Conservation (phyloP, 306 rosid species). For the Acacia crassicarpa region DNA sequence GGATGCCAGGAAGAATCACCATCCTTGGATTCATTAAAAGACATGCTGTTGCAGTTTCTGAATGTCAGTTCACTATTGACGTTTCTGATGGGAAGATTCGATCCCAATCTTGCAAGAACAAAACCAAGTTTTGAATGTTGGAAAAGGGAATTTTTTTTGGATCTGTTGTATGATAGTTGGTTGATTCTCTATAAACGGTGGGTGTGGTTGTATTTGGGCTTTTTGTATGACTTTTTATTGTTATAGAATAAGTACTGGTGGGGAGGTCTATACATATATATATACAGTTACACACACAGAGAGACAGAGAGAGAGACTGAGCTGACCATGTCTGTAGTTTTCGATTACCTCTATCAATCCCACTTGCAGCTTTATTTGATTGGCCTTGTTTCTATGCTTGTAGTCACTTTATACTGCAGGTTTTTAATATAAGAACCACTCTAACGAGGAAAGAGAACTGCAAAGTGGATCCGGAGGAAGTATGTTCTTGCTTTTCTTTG, state of each 20-base stretch:
- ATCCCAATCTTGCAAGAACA: constrained; percentile 54
- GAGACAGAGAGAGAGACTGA: background rate
- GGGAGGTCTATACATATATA: background rate
- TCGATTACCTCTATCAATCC: background rate
- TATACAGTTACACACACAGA: background rate
- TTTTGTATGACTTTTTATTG: background rate
- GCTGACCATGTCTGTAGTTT: background rate
- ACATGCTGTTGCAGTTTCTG: constrained; percentile 51
- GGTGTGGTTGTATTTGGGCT: background rate
- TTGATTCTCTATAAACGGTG: background rate
- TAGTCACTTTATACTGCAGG: too few relatives aligned
- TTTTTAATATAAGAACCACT: too few relatives aligned
- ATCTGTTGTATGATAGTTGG: background rate
- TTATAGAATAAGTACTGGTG: background rate
- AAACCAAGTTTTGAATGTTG: constrained; percentile 47
- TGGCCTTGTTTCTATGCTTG: too few relatives aligned
- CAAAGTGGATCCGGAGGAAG: too few relatives aligned
- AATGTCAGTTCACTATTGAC: constrained; percentile 45
- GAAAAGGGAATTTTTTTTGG: background rate
- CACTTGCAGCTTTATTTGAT: too few relatives aligned
- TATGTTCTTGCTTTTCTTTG: too few relatives aligned
- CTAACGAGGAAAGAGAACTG: too few relatives aligned
- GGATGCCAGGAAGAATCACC: constrained; percentile 53
- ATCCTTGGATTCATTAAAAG: constrained; percentile 61
- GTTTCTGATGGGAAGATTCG: constrained; percentile 42